Percentiles rank a stretch among this genome's conserved stretches.
Conservation (phyloP, 768 basidiomycete genomes). For the Postia placenta region DNA sequence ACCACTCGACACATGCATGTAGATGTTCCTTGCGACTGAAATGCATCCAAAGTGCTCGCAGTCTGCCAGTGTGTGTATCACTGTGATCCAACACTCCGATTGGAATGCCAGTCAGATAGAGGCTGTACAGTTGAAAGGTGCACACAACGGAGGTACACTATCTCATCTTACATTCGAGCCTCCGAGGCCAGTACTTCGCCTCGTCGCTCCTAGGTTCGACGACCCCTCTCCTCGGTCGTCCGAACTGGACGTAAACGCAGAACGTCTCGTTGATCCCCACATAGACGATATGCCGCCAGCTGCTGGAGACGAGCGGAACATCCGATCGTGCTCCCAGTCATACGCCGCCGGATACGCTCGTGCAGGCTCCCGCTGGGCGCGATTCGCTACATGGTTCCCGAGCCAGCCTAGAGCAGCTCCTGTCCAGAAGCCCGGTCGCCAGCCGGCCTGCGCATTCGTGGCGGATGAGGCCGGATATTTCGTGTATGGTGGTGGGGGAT, state of each 20-base stretch:
- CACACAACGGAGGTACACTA: too few relatives aligned
- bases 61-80: too few relatives aligned
- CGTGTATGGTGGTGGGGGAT: conserved; percentile 54
- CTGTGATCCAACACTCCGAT: too few relatives aligned
- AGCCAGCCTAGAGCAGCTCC: conserved; percentile 72
- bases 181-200: conserved; percentile 76
- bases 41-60: too few relatives aligned
- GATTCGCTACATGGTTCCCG: conserved; percentile 52
- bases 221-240: conserved; percentile 64
- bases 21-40: too few relatives aligned
- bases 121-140: too few relatives aligned
- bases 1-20: too few relatives aligned
- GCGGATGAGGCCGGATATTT: conserved; percentile 16
- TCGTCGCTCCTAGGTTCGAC: conserved; percentile 64
- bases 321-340: conserved; percentile 54
- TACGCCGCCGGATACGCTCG: conserved; percentile 30
- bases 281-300: conserved; percentile 23
- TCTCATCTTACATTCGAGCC: conserved; percentile 68
- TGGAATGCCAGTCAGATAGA: too few relatives aligned
- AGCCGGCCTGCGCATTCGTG: conserved; percentile 26
- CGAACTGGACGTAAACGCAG: conserved; percentile 11
- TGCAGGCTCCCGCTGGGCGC: conserved; percentile 18
- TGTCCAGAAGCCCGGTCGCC: conserved; percentile 81
- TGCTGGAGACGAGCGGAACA: conserved; percentile 13
- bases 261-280: conserved; percentile 18